These are phyloP conservation scores for Trichoderma sp. DNA, from an alignment of 2,329 filamentous ascomycete genomes.

Conservation along the genomic window DNA sequence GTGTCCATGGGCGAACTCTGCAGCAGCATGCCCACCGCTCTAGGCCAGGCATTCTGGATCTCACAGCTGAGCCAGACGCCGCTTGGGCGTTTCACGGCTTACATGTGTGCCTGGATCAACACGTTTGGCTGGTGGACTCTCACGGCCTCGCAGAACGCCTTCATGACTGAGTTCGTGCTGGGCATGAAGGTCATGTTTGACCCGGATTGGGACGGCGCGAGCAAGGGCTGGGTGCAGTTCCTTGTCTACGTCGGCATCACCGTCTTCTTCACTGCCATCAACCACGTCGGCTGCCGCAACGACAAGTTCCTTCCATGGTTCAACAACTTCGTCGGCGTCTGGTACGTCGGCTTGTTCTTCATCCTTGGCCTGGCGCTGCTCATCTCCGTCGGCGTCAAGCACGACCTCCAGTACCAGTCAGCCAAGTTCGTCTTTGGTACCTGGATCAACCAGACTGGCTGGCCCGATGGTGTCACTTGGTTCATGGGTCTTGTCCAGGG, in stretches of 20 bases:
- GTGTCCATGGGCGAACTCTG: constrained; percentile 55
- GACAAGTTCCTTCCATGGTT: constrained; percentile 44
- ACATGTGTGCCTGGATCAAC: constrained; percentile 60
- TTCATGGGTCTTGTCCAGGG: constrained; percentile 57
- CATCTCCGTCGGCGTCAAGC: constrained; percentile 49
- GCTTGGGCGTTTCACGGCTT: constrained; percentile 50
- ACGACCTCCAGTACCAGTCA: constrained; percentile 46
- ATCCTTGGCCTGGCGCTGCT: constrained; percentile 51
- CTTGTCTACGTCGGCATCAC: constrained; percentile 54
- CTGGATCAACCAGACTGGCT: constrained; percentile 49
- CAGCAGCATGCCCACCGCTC: constrained; percentile 58
- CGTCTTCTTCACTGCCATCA: constrained; percentile 47
- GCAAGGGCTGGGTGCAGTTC: constrained; percentile 53
- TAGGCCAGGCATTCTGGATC: constrained; percentile 59
- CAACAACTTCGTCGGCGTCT: constrained; percentile 56
- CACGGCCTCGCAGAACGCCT: constrained; percentile 54
- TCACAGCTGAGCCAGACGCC: constrained; percentile 37
- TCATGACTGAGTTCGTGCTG: constrained; percentile 57
- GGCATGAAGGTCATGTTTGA: constrained; percentile 56
- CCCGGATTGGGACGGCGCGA: constrained; percentile 43
- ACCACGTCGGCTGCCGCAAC: constrained; percentile 49
- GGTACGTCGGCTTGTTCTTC: constrained; percentile 52
- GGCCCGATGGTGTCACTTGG: constrained; percentile 55
- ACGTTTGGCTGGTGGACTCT: constrained; percentile 59
- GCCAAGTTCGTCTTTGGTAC: constrained; percentile 51